A percentile compares a stretch with the other conserved stretches of the same genome.
phyloP scores from a whole-genome alignment of 306 rosid species.

The Purshia tridentata region DNA sequence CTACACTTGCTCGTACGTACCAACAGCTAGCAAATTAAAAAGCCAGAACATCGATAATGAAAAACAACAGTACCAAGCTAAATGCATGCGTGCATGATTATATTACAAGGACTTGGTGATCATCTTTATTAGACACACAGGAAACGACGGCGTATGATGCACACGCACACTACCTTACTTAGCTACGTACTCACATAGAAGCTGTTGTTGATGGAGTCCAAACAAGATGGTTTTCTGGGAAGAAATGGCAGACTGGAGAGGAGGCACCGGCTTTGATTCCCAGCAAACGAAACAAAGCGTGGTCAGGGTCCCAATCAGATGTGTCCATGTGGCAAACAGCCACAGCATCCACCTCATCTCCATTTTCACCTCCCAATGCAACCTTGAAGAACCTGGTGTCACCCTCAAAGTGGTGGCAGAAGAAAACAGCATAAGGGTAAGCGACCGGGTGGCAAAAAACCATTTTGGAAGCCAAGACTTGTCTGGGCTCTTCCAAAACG shows the following conservation, averaged over 20 bases:
- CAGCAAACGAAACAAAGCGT: constrained; percentile 30
- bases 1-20: not conserved
- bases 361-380: constrained; percentile 43
- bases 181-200: constrained; percentile 16
- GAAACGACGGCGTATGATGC: not conserved
- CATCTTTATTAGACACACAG: constrained; percentile 7
- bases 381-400: constrained; percentile 57
- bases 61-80: not conserved
- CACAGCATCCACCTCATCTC: constrained; percentile 45
- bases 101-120: not conserved
- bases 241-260: constrained; percentile 56
- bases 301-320: constrained; percentile 51
- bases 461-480: constrained; percentile 54
- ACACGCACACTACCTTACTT: not conserved
- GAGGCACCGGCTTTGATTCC: constrained; percentile 39
- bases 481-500: constrained; percentile 35
- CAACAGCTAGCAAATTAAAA: not conserved
- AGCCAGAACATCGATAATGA: not conserved
- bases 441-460: constrained; percentile 52
- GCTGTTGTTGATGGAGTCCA: constrained; percentile 49
- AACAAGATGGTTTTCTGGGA: constrained; percentile 51
- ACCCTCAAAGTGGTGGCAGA: constrained; percentile 47
- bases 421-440: constrained; percentile 52
- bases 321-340: constrained; percentile 65
- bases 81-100: not conserved